Percentiles rank a stretch among this genome's conserved stretches.
phyloP scores from a whole-genome alignment of 768 basidiomycete species.

The Astraeus odoratus region DNA sequence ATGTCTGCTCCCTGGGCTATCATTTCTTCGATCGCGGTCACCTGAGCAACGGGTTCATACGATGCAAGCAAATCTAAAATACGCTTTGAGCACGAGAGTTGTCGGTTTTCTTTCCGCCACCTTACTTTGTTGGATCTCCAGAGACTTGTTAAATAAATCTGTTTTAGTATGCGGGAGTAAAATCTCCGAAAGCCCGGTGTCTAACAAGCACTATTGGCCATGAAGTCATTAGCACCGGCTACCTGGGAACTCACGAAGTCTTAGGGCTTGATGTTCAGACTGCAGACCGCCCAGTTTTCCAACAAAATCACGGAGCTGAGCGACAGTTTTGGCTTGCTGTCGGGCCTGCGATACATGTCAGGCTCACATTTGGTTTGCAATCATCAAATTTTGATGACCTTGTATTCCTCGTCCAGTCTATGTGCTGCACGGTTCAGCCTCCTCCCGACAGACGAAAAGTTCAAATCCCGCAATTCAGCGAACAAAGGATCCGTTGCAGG shows the following conservation, averaged over 20 bases:
- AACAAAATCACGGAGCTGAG: conserved; percentile 91
- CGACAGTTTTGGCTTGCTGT: conserved; percentile 83
- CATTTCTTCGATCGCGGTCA: conserved; percentile 84
- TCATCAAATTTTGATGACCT: conserved; percentile 37
- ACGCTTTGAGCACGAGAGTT: conserved; percentile 7
- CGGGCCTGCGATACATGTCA: conserved; percentile 46
- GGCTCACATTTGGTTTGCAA: not conserved
- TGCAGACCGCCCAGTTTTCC: conserved; percentile 91
- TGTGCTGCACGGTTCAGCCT: conserved; percentile 75
- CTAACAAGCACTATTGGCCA: conserved; percentile 33
- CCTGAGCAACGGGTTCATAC: conserved; percentile 74
- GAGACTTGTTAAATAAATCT: conserved; percentile 82
- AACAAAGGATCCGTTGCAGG: conserved; percentile 73
- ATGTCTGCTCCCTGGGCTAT: conserved; percentile 83
- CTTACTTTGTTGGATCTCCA: conserved; percentile 95
- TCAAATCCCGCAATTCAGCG: conserved; percentile 78
- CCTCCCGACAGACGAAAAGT: conserved; percentile 85
- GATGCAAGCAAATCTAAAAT: conserved; percentile 84
- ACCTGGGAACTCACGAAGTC: conserved; percentile 60
- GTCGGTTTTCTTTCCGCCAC: not conserved
- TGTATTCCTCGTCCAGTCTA: conserved; percentile 88
- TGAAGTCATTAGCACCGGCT: too few relatives aligned
- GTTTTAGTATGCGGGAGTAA: conserved; percentile 79
- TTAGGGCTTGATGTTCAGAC: conserved; percentile 81
- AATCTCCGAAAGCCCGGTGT: conserved; percentile 91